A percentile compares a stretch with the other conserved stretches of the same genome.
Evolutionary conservation across 441 rosid genomes (phyloP).

Genomic region (Flueggea neowawraea): DNA sequence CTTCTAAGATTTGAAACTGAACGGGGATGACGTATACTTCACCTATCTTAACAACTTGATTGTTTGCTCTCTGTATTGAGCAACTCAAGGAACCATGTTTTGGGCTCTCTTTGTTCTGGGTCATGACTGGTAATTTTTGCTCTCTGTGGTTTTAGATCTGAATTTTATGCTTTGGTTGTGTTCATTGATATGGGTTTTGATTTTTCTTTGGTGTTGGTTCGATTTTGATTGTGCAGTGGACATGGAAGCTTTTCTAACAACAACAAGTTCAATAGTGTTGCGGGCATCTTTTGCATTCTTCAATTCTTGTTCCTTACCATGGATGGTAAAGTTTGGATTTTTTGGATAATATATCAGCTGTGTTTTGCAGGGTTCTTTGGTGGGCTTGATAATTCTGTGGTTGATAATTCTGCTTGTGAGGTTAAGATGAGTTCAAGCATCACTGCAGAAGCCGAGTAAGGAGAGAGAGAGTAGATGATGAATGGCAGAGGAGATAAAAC

Average conservation of each 20-base stretch:
- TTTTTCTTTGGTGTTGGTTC: neutral
- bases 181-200: neutral
- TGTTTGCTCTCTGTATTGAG: constrained; percentile 95
- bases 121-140: constrained; percentile 72
- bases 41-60: constrained; percentile 69
- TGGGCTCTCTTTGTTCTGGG: constrained; percentile 99
- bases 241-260: constrained; percentile 95
- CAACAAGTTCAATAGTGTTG: constrained; percentile 70
- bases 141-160: neutral
- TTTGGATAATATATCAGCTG: too few relatives aligned
- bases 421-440: too few relatives aligned
- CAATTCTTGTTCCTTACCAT: constrained; percentile 22
- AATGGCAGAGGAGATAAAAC: too few relatives aligned
- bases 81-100: constrained; percentile 94
- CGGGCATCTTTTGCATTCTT: constrained; percentile 95
- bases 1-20: constrained; percentile 65
- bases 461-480: too few relatives aligned
- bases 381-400: too few relatives aligned
- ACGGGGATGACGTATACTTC: constrained; percentile 82
- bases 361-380: too few relatives aligned
- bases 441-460: too few relatives aligned
- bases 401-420: too few relatives aligned
- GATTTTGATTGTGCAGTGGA: constrained; percentile 43
- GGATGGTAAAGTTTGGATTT: constrained; percentile 56
- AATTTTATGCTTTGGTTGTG: neutral